Conservation (phyloP, 2,329 filamentous ascomycete species). For the Epichloe gansuensis region DNA sequence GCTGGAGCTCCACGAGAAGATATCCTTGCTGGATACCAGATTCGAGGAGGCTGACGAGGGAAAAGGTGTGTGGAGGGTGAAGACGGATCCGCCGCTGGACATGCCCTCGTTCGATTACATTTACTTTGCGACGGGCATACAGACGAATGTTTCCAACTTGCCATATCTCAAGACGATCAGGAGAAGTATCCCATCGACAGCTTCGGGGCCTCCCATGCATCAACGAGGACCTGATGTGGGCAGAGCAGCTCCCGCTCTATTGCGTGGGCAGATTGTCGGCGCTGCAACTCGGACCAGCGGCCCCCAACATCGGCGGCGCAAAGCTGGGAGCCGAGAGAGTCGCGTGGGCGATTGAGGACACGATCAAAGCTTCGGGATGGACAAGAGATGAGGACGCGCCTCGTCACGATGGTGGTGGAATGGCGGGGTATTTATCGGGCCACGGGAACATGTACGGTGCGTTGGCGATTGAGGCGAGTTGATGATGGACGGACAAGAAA, state of each 20-base stretch:
- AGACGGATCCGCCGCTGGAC: slow-evolving; percentile 39
- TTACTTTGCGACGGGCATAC: slow-evolving; percentile 64
- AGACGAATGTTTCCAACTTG: slow-evolving; percentile 48
- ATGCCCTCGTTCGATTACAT: slow-evolving; percentile 54
- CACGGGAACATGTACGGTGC: slow-evolving; percentile 25
- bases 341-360: slow-evolving; percentile 55
- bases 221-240: slow-evolving; percentile 68
- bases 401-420: slow-evolving; percentile 1
- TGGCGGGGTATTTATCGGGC: slow-evolving; percentile 21
- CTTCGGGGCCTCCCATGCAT: slow-evolving; percentile 59
- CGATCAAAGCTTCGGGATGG: slow-evolving; percentile 18
- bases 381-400: not conserved
- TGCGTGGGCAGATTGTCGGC: slow-evolving; percentile 56
- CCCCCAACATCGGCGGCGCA: slow-evolving; percentile 62
- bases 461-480: slow-evolving; percentile 9
- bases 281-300: slow-evolving; percentile 58
- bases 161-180: slow-evolving; percentile 50
- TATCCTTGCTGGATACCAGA: slow-evolving; percentile 36
- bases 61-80: slow-evolving; percentile 26
- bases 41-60: slow-evolving; percentile 33
- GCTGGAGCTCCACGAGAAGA: slow-evolving; percentile 45
- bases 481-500: not conserved
- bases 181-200: slow-evolving; percentile 47
- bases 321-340: slow-evolving; percentile 62
- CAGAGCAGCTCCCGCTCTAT: slow-evolving; percentile 59